Evolutionary conservation across 1,284 basidiomycete species (phyloP).

Genomic region (Pascua guehoae): DNA sequence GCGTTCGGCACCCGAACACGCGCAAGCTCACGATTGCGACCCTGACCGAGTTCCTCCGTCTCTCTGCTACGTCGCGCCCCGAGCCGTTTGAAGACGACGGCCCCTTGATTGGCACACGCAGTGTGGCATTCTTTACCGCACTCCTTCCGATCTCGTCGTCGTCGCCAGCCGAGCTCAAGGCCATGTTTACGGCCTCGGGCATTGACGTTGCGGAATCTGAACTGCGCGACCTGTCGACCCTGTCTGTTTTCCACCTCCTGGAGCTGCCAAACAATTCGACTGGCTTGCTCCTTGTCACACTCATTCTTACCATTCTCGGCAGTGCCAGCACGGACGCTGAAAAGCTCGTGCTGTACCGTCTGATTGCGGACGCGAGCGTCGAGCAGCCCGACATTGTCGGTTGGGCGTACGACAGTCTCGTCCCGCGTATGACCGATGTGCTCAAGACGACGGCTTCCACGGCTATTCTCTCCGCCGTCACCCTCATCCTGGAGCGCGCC

Average conservation of each 20-base stretch:
- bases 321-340: slow-evolving; percentile 71
- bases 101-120: slow-evolving; percentile 56
- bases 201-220: slow-evolving; percentile 57
- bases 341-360: slow-evolving; percentile 70
- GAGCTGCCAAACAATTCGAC: slow-evolving; percentile 57
- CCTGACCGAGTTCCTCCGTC: slow-evolving; percentile 48
- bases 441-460: slow-evolving; percentile 71
- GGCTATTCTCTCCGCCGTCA: slow-evolving; percentile 65
- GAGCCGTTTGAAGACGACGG: slow-evolving; percentile 31
- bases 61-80: slow-evolving; percentile 56
- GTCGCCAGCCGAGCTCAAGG: slow-evolving; percentile 56
- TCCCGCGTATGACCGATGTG: slow-evolving; percentile 72
- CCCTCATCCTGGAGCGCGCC: slow-evolving; percentile 61
- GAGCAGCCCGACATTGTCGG: slow-evolving; percentile 70
- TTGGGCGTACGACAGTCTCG: slow-evolving; percentile 72
- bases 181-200: slow-evolving; percentile 61
- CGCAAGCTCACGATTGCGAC: slow-evolving; percentile 46
- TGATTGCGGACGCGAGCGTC: slow-evolving; percentile 70
- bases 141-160: slow-evolving; percentile 65
- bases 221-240: slow-evolving; percentile 51
- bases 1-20: slow-evolving; percentile 66
- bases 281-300: slow-evolving; percentile 70
- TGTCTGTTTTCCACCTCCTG: slow-evolving; percentile 51
- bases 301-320: slow-evolving; percentile 73
- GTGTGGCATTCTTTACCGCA: slow-evolving; percentile 75